These are phyloP conservation scores for Jatropha multifida DNA, from an alignment of 441 rosid genomes.

Conservation along the genomic window DNA sequence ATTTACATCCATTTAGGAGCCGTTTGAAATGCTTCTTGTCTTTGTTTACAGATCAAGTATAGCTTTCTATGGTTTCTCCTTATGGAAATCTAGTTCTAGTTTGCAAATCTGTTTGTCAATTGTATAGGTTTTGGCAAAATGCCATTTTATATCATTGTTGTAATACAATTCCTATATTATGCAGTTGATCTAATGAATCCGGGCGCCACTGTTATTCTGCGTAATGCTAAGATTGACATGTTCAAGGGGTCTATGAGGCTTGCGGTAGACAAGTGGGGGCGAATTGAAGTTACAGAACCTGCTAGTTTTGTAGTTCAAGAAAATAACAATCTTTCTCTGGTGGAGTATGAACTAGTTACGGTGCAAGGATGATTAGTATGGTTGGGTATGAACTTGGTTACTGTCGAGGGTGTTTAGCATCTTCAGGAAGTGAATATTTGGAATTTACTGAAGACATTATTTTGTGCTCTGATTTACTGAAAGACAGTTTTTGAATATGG, in stretches of 20 bases:
- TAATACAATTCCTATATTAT: slow-evolving; percentile 8
- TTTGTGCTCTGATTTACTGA: slow-evolving; percentile 20
- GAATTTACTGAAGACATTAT: slow-evolving; percentile 26
- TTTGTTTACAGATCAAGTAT: background rate
- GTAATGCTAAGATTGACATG: slow-evolving; percentile 94
- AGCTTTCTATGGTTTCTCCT: background rate
- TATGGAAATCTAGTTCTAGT: background rate
- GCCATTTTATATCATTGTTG: background rate
- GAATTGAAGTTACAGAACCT: slow-evolving; percentile 66
- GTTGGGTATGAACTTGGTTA: slow-evolving; percentile 75
- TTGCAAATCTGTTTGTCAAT: background rate
- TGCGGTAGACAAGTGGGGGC: slow-evolving; percentile 95
- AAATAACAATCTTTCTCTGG: slow-evolving; percentile 76
- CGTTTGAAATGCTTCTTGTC: background rate
- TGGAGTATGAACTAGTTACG: slow-evolving; percentile 79
- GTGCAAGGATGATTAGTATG: slow-evolving; percentile 33
- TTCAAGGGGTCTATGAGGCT: slow-evolving; percentile 94
- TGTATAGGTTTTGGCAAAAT: background rate
- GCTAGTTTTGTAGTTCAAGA: slow-evolving; percentile 58
- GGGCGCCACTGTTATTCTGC: slow-evolving; percentile 64
- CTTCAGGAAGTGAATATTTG: slow-evolving; percentile 32
- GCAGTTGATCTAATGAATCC: slow-evolving; percentile 71
- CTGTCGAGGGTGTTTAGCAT: slow-evolving; percentile 49
- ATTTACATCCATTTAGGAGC: background rate
- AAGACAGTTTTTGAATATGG: slow-evolving; percentile 27